phyloP scores from a whole-genome alignment of 179 eudicot genomes.

The Heliamphora pulchella region DNA sequence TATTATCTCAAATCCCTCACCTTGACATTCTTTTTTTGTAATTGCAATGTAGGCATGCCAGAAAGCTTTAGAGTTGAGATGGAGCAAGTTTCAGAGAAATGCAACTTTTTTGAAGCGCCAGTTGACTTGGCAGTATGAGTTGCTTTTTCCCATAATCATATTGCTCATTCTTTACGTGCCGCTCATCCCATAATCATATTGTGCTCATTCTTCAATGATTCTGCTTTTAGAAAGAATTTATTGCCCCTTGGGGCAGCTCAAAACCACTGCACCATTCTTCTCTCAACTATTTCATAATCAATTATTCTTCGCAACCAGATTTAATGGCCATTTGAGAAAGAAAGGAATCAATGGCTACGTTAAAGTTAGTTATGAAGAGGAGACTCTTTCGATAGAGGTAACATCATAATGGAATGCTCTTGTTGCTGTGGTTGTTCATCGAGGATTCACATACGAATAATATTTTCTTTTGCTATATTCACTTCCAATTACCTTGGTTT shows the following conservation, averaged over 20 bases:
- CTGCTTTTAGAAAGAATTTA: neutral
- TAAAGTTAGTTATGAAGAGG: slow-evolving; percentile 55
- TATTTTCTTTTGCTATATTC: neutral
- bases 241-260: neutral
- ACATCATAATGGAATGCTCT: slow-evolving; percentile 9
- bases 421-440: neutral
- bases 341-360: slow-evolving; percentile 89
- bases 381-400: slow-evolving; percentile 83
- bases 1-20: neutral
- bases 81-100: slow-evolving; percentile 57
- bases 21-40: slow-evolving; percentile 2
- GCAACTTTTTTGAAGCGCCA: slow-evolving; percentile 65
- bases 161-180: too few relatives aligned
- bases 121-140: slow-evolving; percentile 80
- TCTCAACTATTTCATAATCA: slow-evolving; percentile 9
- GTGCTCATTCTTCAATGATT: neutral
- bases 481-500: neutral
- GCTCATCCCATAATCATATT: neutral
- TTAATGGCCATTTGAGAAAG: slow-evolving; percentile 77
- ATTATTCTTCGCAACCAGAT: slow-evolving; percentile 38
- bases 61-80: slow-evolving; percentile 53
- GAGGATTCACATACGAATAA: neutral
- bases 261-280: neutral
- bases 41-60: slow-evolving; percentile 45
- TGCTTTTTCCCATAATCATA: neutral